A percentile compares a stretch with the other conserved stretches of the same genome.
Evolutionary conservation across 257 asterid genomes (phyloP).

Genomic region (Plantago elongata): DNA sequence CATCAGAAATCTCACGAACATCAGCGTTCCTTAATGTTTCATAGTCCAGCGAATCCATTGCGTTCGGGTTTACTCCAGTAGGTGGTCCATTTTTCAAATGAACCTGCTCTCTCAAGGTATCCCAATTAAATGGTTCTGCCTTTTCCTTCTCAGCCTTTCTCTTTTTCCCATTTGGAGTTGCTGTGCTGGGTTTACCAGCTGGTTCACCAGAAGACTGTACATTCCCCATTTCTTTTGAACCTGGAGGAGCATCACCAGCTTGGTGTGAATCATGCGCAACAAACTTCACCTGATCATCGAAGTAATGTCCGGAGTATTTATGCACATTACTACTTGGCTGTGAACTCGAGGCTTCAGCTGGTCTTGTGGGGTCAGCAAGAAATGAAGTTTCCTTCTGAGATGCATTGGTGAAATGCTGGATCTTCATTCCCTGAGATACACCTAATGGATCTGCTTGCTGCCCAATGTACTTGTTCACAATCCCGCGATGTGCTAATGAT

Average conservation of each 20-base stretch:
- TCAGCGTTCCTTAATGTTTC: conserved; percentile 53
- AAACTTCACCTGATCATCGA: conserved; percentile 18
- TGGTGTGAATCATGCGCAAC: conserved; percentile 25
- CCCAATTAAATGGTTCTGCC: conserved; percentile 62
- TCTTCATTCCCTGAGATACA: conserved; percentile 23
- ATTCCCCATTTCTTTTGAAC: conserved; percentile 16
- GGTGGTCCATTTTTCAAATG: conserved; percentile 33
- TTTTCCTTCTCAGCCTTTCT: conserved; percentile 45
- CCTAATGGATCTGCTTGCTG: conserved; percentile 23
- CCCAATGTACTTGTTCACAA: conserved; percentile 19
- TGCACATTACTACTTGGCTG: conserved; percentile 38
- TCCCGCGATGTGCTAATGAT: conserved; percentile 24
- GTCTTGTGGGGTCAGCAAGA: conserved; percentile 27
- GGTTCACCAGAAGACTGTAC: conserved; percentile 22
- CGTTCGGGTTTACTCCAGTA: conserved; percentile 45
- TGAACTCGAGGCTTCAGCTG: conserved; percentile 34
- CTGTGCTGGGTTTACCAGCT: conserved; percentile 21
- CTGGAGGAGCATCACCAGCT: conserved; percentile 6
- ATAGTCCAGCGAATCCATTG: conserved; percentile 78
- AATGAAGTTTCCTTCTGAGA: conserved; percentile 27
- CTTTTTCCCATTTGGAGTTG: conserved; percentile 45
- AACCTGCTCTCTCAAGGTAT: conserved; percentile 66
- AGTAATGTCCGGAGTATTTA: conserved; percentile 15
- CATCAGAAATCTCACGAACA: conserved; percentile 44
- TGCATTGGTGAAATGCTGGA: conserved; percentile 25